Conservation (phyloP, 768 basidiomycete genomes). For the Amanita fuliginea region DNA sequence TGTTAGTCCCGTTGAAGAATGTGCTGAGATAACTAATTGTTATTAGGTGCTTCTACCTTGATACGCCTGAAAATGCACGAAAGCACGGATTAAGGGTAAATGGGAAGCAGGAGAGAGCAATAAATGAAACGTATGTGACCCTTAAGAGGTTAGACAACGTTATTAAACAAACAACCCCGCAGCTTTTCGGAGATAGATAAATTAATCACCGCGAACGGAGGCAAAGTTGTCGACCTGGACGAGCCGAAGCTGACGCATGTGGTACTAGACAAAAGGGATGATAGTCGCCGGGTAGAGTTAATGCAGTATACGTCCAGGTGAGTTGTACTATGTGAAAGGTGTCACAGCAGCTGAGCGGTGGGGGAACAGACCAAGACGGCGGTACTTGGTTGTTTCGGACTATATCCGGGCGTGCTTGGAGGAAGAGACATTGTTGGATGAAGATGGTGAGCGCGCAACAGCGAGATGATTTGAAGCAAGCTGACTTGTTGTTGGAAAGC, state of each 20-base stretch:
- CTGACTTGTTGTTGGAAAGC: slow-evolving; percentile 10
- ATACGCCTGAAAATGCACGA: slow-evolving; percentile 64
- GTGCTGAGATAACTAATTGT: slow-evolving; percentile 3
- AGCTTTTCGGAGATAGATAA: slow-evolving; percentile 48
- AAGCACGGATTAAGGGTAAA: slow-evolving; percentile 51
- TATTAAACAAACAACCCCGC: background rate
- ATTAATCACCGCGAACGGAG: slow-evolving; percentile 60
- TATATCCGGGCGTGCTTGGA: slow-evolving; percentile 73
- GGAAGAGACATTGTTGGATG: slow-evolving; percentile 75
- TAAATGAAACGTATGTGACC: slow-evolving; percentile 36
- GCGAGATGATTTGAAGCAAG: background rate
- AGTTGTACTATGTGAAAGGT: slow-evolving; percentile 14
- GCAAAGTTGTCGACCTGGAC: slow-evolving; percentile 52
- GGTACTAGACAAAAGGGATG: slow-evolving; percentile 74
- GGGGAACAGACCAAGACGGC: slow-evolving; percentile 60
- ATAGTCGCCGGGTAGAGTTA: slow-evolving; percentile 58
- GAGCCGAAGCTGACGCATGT: slow-evolving; percentile 83
- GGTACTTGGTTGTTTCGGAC: slow-evolving; percentile 67
- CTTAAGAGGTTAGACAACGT: background rate
- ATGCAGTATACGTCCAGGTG: slow-evolving; percentile 65
- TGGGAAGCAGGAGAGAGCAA: slow-evolving; percentile 38
- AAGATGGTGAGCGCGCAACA: slow-evolving; percentile 53
- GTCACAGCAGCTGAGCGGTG: slow-evolving; percentile 7
- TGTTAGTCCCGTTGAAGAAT: slow-evolving; percentile 35
- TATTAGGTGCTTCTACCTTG: slow-evolving; percentile 78